Base-by-base conservation (phyloP, 352 stramenopile species). In the Phytophthora pini region DNA sequence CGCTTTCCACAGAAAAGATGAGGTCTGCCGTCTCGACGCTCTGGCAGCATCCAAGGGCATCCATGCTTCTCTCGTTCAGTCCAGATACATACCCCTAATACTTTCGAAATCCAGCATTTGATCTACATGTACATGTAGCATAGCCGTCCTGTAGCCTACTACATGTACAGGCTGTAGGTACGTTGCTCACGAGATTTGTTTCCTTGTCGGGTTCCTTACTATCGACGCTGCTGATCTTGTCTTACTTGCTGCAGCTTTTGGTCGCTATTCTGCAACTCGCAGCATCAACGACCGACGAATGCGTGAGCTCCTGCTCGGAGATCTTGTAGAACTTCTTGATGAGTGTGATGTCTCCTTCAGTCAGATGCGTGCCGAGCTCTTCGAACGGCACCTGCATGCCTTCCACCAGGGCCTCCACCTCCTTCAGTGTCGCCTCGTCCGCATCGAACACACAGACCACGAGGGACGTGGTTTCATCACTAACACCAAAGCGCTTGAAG, bases 271-370 rank as follows among this genome's bases (percentile, higher is more conserved):
- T 80, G 47, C 79, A 89, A 10, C 77, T 73, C 38, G 89, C 84
- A 9, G 87, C 87, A 52, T 95, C 87, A 3, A 79, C 61, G 3
- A 95, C 68, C 24, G 83, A 78, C 53, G 84, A 90, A 36, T 65
- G 66, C 39, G 68, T 76, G 24, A 95, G 77, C 60, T 95, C 87
- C 40, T 82, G 50, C 39, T 95, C 87, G 29, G 87, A 82, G 45
- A 95, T 90, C 63, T 93, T 95, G 80, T 95, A 95, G 62, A 79
- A 89, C 45, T 91, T 93, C 56, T 84, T 86, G 46, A 95, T 81
- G 39, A 76, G 53, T 36, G 79, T 84, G 29, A 89, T 22, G 54
- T 92, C 74, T 11, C 61, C 71, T 7, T 76, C 51, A 15, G 72
- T 78, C 17, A 93, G 54, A 56, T 88, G 77, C 32, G 68, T 63